Base-by-base conservation (phyloP, 192 early-diverging fungal species). In the Umbelopsis ramanniana region DNA sequence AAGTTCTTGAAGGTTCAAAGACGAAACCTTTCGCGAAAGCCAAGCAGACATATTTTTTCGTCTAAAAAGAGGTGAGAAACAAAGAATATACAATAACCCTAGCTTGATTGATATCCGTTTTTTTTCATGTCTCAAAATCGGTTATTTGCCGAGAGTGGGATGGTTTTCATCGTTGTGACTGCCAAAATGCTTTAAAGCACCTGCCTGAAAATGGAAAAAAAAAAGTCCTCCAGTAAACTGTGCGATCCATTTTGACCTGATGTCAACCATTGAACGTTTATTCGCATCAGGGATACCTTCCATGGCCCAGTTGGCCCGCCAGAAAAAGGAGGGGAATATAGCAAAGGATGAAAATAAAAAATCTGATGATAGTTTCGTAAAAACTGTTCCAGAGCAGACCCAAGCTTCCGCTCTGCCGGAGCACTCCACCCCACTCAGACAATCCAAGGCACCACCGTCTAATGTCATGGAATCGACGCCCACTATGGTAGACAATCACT, bases 1-100 rank as follows among this genome's bases (percentile, higher is more conserved):
- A 24, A 72, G 15, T 60, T 79, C 76, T 7, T 66, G 26, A 24
- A 72, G 15, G 17, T 67, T 35, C 33, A 63, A 37, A 5, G 57
- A 63, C 12, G 57, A 63, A 19, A 63, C 57, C 17, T 63, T 63
- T 63, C 57, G 7, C 12, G 57, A 63, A 12, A 63, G 57, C 33
- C 57, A 63, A 37, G 57, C 57, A 37, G 57, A 29, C 57, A 63
- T 50, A 29, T 29, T 29, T 29, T 1, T 43, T 43, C 11, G 6
- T 2, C 6, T 26, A 54, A 24, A 26, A 54, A 22, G n/a, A 24
- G 8, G 22, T 24, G 21, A 23, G 29, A 26, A 24, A 54, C 6
- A 9, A 54, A 54, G 22, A 54, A 24, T 43, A 43, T 7, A 43
- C 4, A 40, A 8, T 40, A 40, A 8, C 11, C 40, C 11, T 43